A percentile compares a stretch with the other conserved stretches of the same genome.
phyloP scores from a whole-genome alignment of 2,329 filamentous ascomycete genomes.

The Diplocarpon mali region DNA sequence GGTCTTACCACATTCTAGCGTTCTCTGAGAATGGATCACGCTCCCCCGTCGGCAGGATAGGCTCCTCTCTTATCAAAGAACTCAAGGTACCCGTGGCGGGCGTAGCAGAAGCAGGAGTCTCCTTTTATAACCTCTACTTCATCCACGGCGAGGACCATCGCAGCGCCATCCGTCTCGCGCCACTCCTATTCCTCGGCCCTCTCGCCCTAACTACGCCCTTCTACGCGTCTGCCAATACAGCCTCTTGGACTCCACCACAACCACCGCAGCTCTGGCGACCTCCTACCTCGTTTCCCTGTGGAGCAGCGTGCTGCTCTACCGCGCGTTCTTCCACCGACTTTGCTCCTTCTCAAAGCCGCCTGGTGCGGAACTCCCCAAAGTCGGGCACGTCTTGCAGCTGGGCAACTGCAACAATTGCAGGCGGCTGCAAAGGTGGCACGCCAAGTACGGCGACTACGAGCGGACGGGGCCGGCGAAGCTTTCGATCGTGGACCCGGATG shows the following conservation, averaged over 20 bases:
- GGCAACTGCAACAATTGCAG: constrained; percentile 9
- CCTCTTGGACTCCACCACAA: background rate
- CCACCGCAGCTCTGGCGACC: constrained; percentile 1
- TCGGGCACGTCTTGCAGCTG: constrained; percentile 13
- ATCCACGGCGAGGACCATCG: constrained; percentile 19
- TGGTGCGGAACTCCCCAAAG: constrained; percentile 14
- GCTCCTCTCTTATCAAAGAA: background rate
- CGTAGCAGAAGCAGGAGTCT: background rate
- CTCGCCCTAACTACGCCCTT: background rate
- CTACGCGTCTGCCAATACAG: background rate
- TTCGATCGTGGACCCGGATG: constrained; percentile 14
- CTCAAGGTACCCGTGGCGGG: background rate
- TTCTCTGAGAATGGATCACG: too few relatives aligned
- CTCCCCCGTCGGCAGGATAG: background rate
- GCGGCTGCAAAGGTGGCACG: constrained; percentile 10
- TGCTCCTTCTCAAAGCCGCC: constrained; percentile 23
- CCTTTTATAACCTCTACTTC: constrained; percentile 15
- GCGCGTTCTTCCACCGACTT: constrained; percentile 35
- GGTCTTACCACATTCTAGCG: too few relatives aligned
- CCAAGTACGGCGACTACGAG: constrained; percentile 20
- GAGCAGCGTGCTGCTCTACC: constrained; percentile 42
- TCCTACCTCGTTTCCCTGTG: constrained; percentile 20
- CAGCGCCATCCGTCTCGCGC: constrained; percentile 1
- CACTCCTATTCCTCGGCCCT: constrained; percentile 3
- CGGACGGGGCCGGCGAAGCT: constrained; percentile 17